Percentiles rank a stretch among this genome's conserved stretches.
Conservation (phyloP, 202 grass and related monocot species). For the Bolboschoenoplectus hybrid region DNA sequence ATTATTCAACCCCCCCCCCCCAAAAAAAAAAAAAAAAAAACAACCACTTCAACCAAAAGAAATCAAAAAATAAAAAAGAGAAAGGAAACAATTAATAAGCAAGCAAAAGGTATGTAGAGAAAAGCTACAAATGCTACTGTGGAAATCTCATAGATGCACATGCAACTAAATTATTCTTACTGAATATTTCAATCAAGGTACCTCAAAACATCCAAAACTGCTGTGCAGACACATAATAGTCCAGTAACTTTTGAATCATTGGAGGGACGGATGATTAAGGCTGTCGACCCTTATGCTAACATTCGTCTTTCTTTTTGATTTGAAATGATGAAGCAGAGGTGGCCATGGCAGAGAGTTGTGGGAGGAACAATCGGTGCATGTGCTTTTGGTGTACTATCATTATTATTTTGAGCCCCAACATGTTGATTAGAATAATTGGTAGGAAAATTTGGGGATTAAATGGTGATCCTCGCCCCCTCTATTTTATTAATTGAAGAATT, state of each 20-base stretch:
- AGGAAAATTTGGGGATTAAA: slow-evolving; percentile 35
- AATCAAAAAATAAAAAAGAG: background rate
- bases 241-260: background rate
- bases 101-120: background rate
- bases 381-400: slow-evolving; percentile 17
- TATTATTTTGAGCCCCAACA: slow-evolving; percentile 21
- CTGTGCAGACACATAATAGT: background rate
- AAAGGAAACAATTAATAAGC: background rate
- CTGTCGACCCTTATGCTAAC: background rate
- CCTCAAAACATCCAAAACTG: background rate
- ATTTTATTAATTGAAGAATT: slow-evolving; percentile 25
- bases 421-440: slow-evolving; percentile 40
- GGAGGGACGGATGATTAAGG: background rate
- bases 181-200: background rate
- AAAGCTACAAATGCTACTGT: background rate
- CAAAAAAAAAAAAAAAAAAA: background rate
- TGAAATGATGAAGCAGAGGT: slow-evolving; percentile 32
- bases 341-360: slow-evolving; percentile 32
- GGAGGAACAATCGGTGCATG: slow-evolving; percentile 27
- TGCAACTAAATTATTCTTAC: background rate
- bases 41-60: background rate
- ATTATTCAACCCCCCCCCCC: background rate
- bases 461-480: background rate
- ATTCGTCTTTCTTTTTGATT: background rate
- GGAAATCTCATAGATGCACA: background rate